Percentiles rank a stretch among this genome's conserved stretches.
Evolutionary conservation across 768 basidiomycete genomes (phyloP).

Genomic region (Boletus subcaerulescens): DNA sequence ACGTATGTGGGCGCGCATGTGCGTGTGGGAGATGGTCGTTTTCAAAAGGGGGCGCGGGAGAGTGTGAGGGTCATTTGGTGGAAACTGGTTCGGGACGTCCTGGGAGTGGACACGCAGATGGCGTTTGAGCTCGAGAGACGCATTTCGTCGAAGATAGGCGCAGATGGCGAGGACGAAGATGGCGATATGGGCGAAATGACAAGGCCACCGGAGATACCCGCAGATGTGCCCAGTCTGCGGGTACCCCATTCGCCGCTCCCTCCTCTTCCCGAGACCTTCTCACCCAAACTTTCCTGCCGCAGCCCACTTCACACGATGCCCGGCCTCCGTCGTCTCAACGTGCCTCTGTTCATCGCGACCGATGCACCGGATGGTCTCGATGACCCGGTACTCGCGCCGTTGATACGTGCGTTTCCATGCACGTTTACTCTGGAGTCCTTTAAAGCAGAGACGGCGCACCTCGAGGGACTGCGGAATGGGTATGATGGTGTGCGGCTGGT

Average conservation of each 20-base stretch:
- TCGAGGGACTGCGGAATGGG: conserved; percentile 39
- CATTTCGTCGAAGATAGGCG: neutral
- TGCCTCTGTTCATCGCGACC: conserved; percentile 65
- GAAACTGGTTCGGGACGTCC: conserved; percentile 47
- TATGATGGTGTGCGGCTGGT: conserved; percentile 49
- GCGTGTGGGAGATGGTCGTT: conserved; percentile 66
- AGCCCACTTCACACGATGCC: conserved; percentile 34
- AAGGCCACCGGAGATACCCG: conserved; percentile 19
- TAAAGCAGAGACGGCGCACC: conserved; percentile 19
- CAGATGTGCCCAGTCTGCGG: conserved; percentile 18
- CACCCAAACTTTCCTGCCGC: conserved; percentile 35
- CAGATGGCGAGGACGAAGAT: neutral
- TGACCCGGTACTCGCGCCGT: conserved; percentile 43
- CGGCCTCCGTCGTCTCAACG: conserved; percentile 43
- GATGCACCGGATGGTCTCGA: conserved; percentile 43
- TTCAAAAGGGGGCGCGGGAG: conserved; percentile 38
- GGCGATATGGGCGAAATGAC: neutral
- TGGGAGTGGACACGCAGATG: conserved; percentile 41
- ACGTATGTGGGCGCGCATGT: conserved; percentile 64
- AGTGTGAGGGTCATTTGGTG: conserved; percentile 56
- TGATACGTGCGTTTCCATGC: conserved; percentile 62
- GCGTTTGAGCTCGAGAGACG: conserved; percentile 30
- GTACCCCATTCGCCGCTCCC: conserved; percentile 29
- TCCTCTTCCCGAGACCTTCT: conserved; percentile 17
- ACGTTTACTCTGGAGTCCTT: conserved; percentile 58